phyloP scores from a whole-genome alignment of 352 stramenopile genomes.

The Pythium volutum region DNA sequence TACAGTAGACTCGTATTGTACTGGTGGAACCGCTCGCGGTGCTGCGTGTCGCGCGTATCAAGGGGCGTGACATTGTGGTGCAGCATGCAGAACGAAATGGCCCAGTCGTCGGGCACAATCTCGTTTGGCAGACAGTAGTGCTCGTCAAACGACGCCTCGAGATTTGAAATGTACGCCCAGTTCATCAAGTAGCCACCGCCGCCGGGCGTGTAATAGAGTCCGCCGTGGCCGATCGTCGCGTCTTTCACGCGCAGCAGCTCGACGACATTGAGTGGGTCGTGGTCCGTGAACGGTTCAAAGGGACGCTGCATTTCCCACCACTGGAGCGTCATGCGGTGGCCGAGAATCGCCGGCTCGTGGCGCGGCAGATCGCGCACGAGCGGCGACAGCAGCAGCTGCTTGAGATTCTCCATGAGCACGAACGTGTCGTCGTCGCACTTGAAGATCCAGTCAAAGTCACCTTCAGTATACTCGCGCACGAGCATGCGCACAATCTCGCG shows the following conservation, averaged over 20 bases:
- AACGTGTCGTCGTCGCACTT: constrained; percentile 90
- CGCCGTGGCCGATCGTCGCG: constrained; percentile 45
- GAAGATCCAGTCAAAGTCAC: constrained; percentile 84
- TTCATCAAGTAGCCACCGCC: constrained; percentile 84
- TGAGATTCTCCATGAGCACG: constrained; percentile 84
- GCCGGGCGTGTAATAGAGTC: constrained; percentile 81
- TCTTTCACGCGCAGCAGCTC: constrained; percentile 48
- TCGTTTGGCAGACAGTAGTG: constrained; percentile 67
- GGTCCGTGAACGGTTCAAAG: constrained; percentile 67
- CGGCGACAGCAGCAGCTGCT: constrained; percentile 55
- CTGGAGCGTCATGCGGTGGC: constrained; percentile 83
- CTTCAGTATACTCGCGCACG: constrained; percentile 52
- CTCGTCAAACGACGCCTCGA: constrained; percentile 71
- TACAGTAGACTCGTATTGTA: constrained; percentile 78
- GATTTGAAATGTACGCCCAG: constrained; percentile 68
- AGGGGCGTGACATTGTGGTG: constrained; percentile 59
- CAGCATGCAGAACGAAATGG: constrained; percentile 85
- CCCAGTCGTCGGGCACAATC: constrained; percentile 81
- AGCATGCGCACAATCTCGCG: constrained; percentile 77
- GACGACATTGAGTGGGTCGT: constrained; percentile 53
- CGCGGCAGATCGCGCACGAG: constrained; percentile 35
- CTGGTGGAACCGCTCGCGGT: constrained; percentile 83
- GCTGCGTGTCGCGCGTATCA: constrained; percentile 66
- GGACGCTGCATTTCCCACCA: constrained; percentile 81
- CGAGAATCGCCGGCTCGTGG: constrained; percentile 53